phyloP scores from a whole-genome alignment of 805 yeast species.

The Clavispora carvajalis region DNA sequence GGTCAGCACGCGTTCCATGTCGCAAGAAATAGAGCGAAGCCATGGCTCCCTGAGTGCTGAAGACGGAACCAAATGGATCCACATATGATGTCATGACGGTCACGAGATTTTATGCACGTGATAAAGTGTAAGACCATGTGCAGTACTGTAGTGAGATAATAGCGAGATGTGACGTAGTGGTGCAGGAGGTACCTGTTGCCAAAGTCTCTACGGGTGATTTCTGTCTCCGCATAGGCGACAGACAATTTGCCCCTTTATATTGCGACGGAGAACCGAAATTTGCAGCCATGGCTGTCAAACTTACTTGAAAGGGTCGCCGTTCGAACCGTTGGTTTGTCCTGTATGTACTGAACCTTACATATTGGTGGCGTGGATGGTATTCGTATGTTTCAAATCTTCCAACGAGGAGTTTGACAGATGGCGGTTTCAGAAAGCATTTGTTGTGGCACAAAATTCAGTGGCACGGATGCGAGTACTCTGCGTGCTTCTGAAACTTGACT shows the following conservation, averaged over 20 bases:
- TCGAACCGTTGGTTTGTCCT: too few relatives aligned
- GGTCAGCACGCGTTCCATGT: constrained; percentile 40
- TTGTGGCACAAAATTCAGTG: too few relatives aligned
- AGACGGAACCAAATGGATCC: neutral
- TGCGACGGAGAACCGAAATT: neutral
- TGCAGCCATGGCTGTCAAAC: too few relatives aligned
- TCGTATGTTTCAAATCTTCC: too few relatives aligned
- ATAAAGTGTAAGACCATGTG: neutral
- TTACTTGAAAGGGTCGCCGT: too few relatives aligned
- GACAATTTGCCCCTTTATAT: neutral
- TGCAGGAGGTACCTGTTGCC: neutral
- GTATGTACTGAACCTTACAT: too few relatives aligned
- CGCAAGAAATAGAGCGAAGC: constrained; percentile 40
- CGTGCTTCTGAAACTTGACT: too few relatives aligned
- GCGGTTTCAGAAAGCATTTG: too few relatives aligned
- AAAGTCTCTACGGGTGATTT: neutral
- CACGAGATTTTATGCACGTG: neutral
- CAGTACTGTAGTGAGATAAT: neutral
- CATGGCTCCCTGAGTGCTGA: constrained; percentile 16
- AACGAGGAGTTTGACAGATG: too few relatives aligned
- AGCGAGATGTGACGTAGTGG: neutral
- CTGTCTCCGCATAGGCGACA: neutral
- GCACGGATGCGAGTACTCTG: too few relatives aligned
- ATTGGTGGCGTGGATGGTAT: too few relatives aligned
- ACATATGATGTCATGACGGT: constrained; percentile 1